A percentile compares a stretch with the other conserved stretches of the same genome.
Conservation (phyloP, 2,329 filamentous ascomycete species). For the Ilyonectria mors-panacis region DNA sequence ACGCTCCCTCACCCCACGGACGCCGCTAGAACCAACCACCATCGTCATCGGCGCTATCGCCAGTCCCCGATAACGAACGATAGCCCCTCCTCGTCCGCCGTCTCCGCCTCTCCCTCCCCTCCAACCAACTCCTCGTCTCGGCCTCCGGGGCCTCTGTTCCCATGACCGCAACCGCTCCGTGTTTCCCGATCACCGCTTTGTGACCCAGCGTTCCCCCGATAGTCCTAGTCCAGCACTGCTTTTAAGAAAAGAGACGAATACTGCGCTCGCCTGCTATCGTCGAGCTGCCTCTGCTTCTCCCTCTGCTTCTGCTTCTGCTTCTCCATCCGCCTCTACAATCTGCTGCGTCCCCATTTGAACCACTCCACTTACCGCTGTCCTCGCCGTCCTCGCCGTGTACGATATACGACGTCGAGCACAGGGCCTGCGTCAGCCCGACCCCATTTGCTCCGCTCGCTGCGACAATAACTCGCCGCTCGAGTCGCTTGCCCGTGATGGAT, state of each 20-base stretch:
- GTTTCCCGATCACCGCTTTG: constrained; percentile 43
- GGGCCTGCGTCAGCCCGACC: constrained; percentile 12
- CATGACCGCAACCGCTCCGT: constrained; percentile 45
- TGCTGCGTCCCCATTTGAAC: constrained; percentile 1
- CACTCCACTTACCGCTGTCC: neutral
- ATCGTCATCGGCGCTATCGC: constrained; percentile 50
- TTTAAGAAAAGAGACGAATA: constrained; percentile 42
- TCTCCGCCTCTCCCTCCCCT: constrained; percentile 26
- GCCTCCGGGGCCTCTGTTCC: constrained; percentile 37
- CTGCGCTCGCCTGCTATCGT: constrained; percentile 36
- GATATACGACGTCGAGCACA: constrained; percentile 18
- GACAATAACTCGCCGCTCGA: constrained; percentile 11
- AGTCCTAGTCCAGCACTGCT: constrained; percentile 48
- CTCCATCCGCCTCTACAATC: neutral
- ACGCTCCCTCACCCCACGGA: constrained; percentile 35
- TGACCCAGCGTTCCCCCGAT: constrained; percentile 49
- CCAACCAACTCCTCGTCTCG: constrained; percentile 30
- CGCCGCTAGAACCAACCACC: constrained; percentile 44
- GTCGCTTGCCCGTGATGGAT: constrained; percentile 43
- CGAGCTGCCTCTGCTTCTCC: constrained; percentile 30
- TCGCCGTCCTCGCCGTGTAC: constrained; percentile 17
- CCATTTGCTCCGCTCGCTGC: constrained; percentile 2
- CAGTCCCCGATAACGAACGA: constrained; percentile 46
- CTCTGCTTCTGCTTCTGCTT: constrained; percentile 9
- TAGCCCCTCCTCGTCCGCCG: constrained; percentile 42